Conservation (phyloP, 2,329 filamentous ascomycete genomes). For the Trichoderma koningiopsis region DNA sequence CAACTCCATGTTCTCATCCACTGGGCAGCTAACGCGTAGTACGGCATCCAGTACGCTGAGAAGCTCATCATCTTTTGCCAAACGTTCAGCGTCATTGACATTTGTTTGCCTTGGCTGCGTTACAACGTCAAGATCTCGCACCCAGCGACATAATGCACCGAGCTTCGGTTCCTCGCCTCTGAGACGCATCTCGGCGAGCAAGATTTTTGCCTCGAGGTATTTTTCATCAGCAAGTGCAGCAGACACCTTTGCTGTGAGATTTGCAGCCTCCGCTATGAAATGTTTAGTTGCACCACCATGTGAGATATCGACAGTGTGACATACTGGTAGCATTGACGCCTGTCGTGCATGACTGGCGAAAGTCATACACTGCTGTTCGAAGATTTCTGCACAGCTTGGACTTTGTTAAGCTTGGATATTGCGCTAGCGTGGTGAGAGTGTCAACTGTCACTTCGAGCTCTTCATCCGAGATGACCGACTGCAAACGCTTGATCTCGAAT, state of each 20-base stretch:
- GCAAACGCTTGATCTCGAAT: constrained; percentile 52
- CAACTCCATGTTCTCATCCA: constrained; percentile 49
- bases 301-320: constrained; percentile 7
- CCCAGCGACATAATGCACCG: constrained; percentile 71
- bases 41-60: constrained; percentile 65
- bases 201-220: constrained; percentile 64
- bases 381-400: constrained; percentile 68
- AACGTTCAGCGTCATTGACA: constrained; percentile 39
- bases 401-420: constrained; percentile 65
- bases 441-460: constrained; percentile 70
- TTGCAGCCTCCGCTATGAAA: constrained; percentile 51
- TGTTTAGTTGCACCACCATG: constrained; percentile 1
- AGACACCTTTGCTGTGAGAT: constrained; percentile 67
- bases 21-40: constrained; percentile 62
- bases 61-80: constrained; percentile 54
- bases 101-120: constrained; percentile 53
- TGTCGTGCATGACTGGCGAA: constrained; percentile 68
- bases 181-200: constrained; percentile 71
- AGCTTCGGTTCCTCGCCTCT: constrained; percentile 66
- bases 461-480: constrained; percentile 60
- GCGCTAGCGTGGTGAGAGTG: constrained; percentile 59
- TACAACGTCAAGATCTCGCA: constrained; percentile 69
- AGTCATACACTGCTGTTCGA: constrained; percentile 67
- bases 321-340: constrained; percentile 60
- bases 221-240: constrained; percentile 66